These are phyloP conservation scores for Neurospora sp. DNA, from an alignment of 495 filamentous ascomycete species.

Conservation along the genomic window DNA sequence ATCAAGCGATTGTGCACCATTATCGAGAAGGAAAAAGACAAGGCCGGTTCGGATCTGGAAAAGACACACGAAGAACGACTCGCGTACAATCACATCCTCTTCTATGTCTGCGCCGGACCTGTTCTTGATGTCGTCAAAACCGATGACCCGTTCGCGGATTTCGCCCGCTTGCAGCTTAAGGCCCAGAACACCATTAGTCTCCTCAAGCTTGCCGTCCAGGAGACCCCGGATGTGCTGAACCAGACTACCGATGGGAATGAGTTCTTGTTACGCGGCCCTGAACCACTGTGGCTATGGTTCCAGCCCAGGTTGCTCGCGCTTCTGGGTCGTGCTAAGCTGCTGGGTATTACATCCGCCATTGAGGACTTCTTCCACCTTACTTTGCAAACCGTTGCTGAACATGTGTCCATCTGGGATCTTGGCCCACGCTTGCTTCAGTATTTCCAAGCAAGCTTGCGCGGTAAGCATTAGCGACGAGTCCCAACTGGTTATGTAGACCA, in stretches of 20 bases:
- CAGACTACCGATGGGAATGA: constrained; percentile 27
- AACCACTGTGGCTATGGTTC: constrained; percentile 75
- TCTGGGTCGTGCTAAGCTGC: constrained; percentile 36
- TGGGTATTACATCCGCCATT: constrained; percentile 35
- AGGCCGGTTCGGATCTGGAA: constrained; percentile 18
- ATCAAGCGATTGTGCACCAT: constrained; percentile 29
- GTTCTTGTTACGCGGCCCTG: constrained; percentile 38
- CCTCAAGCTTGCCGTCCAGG: constrained; percentile 59
- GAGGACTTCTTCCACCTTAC: constrained; percentile 40
- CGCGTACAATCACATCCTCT: constrained; percentile 68
- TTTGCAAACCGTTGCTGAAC: constrained; percentile 26
- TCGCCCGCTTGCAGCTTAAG: constrained; percentile 43
- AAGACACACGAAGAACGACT: constrained; percentile 51
- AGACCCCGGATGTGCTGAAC: constrained; percentile 62
- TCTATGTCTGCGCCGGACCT: constrained; percentile 73
- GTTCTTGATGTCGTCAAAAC: constrained; percentile 56
- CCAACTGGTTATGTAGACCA: not conserved
- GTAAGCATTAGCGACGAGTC: constrained; percentile 17
- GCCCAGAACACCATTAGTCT: constrained; percentile 57
- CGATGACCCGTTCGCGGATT: constrained; percentile 52
- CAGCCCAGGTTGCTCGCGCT: constrained; percentile 51
- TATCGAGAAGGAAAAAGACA: constrained; percentile 32
- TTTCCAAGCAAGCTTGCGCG: constrained; percentile 28
- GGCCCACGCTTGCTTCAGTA: constrained; percentile 32
- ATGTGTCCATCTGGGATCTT: constrained; percentile 35